Conservation (phyloP, 176 grass and related monocot genomes). For the Tillandsia leiboldiana region DNA sequence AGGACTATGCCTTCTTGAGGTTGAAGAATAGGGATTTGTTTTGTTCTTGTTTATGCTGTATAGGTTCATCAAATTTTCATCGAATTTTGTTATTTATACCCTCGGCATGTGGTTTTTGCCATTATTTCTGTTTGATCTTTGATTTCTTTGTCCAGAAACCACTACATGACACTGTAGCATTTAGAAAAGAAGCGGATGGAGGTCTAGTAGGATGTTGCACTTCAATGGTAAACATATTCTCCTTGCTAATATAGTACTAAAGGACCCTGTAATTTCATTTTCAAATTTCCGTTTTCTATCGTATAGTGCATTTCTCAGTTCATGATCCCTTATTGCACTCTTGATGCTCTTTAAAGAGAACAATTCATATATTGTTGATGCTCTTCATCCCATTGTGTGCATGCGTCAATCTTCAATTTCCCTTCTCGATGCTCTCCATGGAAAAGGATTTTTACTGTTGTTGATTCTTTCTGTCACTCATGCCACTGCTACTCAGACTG, state of each 20-base stretch:
- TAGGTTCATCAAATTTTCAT: slow-evolving; percentile 13
- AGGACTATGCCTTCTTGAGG: no score
- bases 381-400: no score
- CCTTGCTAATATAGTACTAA: background rate
- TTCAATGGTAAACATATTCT: slow-evolving; percentile 76
- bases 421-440: no score
- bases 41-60: background rate
- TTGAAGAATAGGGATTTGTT: background rate
- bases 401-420: no score
- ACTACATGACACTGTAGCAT: slow-evolving; percentile 73
- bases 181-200: slow-evolving; percentile 64
- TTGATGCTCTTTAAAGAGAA: no score
- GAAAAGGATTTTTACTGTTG: no score
- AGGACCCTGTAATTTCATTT: background rate
- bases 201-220: slow-evolving; percentile 71
- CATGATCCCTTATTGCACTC: background rate
- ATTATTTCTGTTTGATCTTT: slow-evolving; percentile 20
- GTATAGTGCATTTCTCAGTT: background rate
- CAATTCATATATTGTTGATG: no score
- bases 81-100: no score
- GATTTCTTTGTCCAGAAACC: slow-evolving; percentile 34
- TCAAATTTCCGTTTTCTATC: background rate
- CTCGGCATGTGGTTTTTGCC: background rate
- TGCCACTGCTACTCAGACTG: no score
- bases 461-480: no score